Base-by-base conservation (phyloP, 768 basidiomycete genomes). In the Russula griseocarnosa region DNA sequence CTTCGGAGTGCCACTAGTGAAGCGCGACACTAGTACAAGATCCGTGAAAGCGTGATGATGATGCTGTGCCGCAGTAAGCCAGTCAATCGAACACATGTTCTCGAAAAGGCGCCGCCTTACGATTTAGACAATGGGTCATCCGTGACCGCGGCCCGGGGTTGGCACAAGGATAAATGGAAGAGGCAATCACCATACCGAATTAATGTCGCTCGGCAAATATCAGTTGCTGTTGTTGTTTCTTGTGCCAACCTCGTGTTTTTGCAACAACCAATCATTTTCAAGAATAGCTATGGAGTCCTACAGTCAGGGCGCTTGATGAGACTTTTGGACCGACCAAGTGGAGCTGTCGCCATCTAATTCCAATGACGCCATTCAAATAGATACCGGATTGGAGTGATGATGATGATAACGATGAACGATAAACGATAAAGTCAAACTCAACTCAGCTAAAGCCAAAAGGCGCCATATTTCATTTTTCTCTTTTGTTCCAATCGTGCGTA, bases 141-240 rank as follows among this genome's bases (percentile, higher is more conserved):
- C 52, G 60, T 36, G 32, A n/a, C 57, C 57, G 57, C 57, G 57
- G 57, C 57, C 22, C 30, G 32, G 56, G 11, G 1, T 20, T 14
- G 34, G 34, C 44, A n/a, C 44, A n/a, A 11, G 18, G n/a, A 4
- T 3, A 47, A 22, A 2, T n/a, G 10, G 32, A 55, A 40, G 2
- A 22, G 30, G 44, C 34, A 47, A 55, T 55, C 38, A 11, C 18
- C 30, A 22, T 40, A 40, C 40, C 28, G 14, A 44, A 6, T 30
- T 30, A n/a, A n/a, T n/a, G n/a, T 3, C 8, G 22, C 0, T 6
- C 38, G 14, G 38, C 16, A 40, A 40, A 40, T 38, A 9, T 34
- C 34, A 34, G 34, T 34, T 34, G 34, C 34, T 36, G 36, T 40
- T 18, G 16, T 14, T 14, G 14, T 38, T 1, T 0, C 38, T 18